These are phyloP conservation scores for Otatea glauca DNA, from an alignment of 176 grass and related monocot genomes.

Conservation along the genomic window DNA sequence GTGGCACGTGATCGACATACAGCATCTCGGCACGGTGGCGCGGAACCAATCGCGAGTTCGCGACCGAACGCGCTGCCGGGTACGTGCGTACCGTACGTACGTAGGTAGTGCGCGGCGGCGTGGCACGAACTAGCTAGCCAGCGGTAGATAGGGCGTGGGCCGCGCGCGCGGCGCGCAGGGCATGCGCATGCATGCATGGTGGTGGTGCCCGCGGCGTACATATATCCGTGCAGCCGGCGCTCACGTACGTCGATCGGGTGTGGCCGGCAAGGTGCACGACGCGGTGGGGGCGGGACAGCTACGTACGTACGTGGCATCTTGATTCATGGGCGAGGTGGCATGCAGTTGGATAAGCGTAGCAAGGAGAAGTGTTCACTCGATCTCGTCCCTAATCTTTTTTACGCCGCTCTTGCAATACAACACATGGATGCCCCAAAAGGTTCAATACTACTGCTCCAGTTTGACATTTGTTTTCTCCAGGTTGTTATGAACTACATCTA, in stretches of 20 bases:
- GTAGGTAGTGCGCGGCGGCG: no score
- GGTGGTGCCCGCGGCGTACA: no score
- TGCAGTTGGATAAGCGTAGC: neutral
- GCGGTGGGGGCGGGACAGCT: neutral
- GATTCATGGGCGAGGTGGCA: no score
- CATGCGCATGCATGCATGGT: neutral
- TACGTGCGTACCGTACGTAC: no score
- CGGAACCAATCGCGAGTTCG: no score
- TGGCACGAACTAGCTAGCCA: neutral
- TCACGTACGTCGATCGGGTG: no score
- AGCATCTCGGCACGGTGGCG: neutral
- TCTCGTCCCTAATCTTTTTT: neutral
- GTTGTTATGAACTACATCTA: slow-evolving; percentile 69
- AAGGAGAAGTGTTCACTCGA: neutral
- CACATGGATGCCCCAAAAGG: neutral
- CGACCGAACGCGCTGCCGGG: no score
- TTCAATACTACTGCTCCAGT: neutral
- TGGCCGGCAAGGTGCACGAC: no score
- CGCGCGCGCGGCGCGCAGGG: no score
- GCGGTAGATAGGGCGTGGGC: neutral
- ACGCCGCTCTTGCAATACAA: neutral
- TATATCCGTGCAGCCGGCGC: no score
- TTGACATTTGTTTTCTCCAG: slow-evolving; percentile 43
- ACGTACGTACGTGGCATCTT: neutral
- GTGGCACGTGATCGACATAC: no score